Base-by-base conservation (phyloP, 768 basidiomycete genomes). In the Pleurotus pulmonarius region DNA sequence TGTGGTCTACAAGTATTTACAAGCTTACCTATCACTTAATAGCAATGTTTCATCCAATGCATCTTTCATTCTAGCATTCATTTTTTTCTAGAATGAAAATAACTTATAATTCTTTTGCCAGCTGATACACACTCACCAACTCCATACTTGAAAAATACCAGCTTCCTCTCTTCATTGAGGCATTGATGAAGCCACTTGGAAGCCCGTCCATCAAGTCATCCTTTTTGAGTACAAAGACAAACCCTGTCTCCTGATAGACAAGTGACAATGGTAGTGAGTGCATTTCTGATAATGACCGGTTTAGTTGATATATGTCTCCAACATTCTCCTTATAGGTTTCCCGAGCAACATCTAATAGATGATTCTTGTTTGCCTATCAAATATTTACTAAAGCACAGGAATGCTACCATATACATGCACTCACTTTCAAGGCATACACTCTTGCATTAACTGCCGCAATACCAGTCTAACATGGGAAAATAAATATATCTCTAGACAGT, bases 291-390 rank as follows among this genome's bases (percentile, higher is more conserved):
- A 93, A 70, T 0, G 71, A 73, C 13, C 75, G 73, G 58, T 82
- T 83, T 37, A 94, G 73, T 53, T 86, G 79, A 59, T 86, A 85
- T 53, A 97, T 92, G 64, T 99, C 96, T 13, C 84, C 81, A 44
- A 96, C 80, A 61, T 96, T 96, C 69, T 99, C 95, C 63, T 88
- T 92, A 74, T 88, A 98, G 0, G 95, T 95, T 68, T 93, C 93
- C 2, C 97, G 82, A 1, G 96, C 97, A 5, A 98, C 93, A 60
- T 98, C 96, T 26, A 99, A 85, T 8, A 96, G 76, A 25, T 83
- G 83, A 61, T 93, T 91, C 64, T 79, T 81, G 58, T 90, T 89
- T 2, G 92, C 89, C 82, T 88, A 46, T 5, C 49, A 44, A 38
- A 39, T 25, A 29, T 22, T 34, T 34, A 9, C 2, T 29, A 40